Evolutionary conservation across 1,139 yeast genomes (phyloP), one percentile per base, ranked within the genome.

Genomic region (Zygosaccharomyces sapae): DNA sequence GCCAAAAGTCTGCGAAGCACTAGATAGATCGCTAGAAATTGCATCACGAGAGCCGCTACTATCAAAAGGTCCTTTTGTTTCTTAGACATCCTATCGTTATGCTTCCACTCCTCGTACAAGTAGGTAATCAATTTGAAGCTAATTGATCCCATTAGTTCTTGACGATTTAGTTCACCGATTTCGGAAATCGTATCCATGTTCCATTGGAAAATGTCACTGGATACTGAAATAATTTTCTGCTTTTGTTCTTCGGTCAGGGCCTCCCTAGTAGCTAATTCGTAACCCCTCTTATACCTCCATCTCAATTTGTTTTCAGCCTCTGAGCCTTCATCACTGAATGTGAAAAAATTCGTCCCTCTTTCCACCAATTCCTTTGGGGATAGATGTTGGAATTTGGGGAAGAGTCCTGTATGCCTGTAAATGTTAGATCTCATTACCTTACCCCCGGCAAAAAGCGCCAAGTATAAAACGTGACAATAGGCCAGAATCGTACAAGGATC

Each of bases 401-500:
- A 85, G 50, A 86, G 69, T 1, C 90, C 88, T 3, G 83, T 71
- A 29, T 89, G 81, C 58, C 75, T 79, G 43, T 83, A 73, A 33
- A 86, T 67, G 18, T 81, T 76, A 1, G 89, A 81, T 50, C 84
- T 72, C 80, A 86, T 76, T 44, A 86, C 74, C 54, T 83, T 73
- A 25, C 95, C 95, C 43, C 96, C 96, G 4, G 95, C 95, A 69
- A 87, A 87, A 43, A 87, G 74, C 1, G 94, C 95, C 61, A 86
- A 71, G 66, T 87, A 87, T 81, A 86, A 76, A 39, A 86, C 94
- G 62, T 86, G 95, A 70, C 87, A 78, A 66, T 86, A 86, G n/a
- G 95, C 95, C 48, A 87, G 71, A 34, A 86, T 68, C 33, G 85
- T 68, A 59, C 84, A 79, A 6, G 95, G 95, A 59, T 83, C 82